A percentile compares a stretch with the other conserved stretches of the same genome.
Evolutionary conservation across 2,329 filamentous ascomycete genomes (phyloP).

Genomic region (Domatiomyces catenatus): DNA sequence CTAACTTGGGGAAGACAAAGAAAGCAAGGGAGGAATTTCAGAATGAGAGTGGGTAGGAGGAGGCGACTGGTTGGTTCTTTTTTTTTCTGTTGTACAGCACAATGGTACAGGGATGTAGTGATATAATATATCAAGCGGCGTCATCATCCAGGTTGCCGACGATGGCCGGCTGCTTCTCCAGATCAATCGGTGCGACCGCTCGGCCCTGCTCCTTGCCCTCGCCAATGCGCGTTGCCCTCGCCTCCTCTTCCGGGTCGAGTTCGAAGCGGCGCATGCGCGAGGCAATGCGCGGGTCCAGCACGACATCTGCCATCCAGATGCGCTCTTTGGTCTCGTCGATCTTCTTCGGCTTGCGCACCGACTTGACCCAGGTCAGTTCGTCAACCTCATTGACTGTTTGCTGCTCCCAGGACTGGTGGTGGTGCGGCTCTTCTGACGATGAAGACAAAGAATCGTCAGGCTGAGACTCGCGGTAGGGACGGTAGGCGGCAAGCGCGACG

Average conservation of each 20-base stretch:
- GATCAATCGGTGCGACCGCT: constrained; percentile 27
- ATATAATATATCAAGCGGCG: neutral
- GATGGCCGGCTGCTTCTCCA: constrained; percentile 26
- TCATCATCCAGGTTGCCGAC: constrained; percentile 21
- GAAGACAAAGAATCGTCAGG: neutral
- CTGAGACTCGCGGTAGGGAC: constrained; percentile 26
- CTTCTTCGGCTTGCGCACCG: constrained; percentile 43
- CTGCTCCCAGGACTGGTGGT: constrained; percentile 42
- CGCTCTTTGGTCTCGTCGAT: constrained; percentile 44
- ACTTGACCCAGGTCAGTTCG: constrained; percentile 73
- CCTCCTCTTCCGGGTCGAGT: constrained; percentile 53
- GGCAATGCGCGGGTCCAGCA: constrained; percentile 60
- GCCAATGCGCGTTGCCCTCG: constrained; percentile 45
- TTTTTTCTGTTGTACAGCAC: neutral
- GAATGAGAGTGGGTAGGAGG: neutral
- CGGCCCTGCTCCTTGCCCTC: constrained; percentile 48
- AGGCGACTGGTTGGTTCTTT: neutral
- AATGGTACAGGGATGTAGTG: neutral
- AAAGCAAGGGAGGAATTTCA: neutral
- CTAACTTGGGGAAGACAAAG: neutral
- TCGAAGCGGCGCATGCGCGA: constrained; percentile 69
- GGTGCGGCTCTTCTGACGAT: constrained; percentile 8
- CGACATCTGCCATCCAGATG: constrained; percentile 61
- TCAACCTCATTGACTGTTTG: constrained; percentile 51
- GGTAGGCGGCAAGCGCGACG: constrained; percentile 47